A percentile compares a stretch with the other conserved stretches of the same genome.
Evolutionary conservation across 352 stramenopile species (phyloP).

Genomic region (Pythium sp.): DNA sequence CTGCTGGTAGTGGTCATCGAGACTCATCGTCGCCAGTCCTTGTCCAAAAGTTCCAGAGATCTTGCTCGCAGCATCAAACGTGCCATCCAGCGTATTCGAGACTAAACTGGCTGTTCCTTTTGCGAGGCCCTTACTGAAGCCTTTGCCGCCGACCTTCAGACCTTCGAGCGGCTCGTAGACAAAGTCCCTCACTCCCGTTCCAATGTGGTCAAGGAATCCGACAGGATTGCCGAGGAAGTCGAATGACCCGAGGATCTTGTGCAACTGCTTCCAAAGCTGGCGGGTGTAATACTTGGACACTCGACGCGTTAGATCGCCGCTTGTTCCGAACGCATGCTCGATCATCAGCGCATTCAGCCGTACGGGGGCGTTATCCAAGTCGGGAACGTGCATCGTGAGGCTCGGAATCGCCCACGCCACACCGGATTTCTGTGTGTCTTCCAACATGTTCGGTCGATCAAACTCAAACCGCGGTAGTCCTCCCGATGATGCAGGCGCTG

Average conservation of each 20-base stretch:
- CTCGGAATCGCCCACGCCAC: constrained; percentile 82
- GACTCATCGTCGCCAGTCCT: constrained; percentile 78
- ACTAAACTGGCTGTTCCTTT: constrained; percentile 88
- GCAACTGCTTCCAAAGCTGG: constrained; percentile 87
- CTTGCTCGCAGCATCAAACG: constrained; percentile 85
- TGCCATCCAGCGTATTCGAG: constrained; percentile 84
- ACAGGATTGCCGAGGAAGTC: constrained; percentile 89
- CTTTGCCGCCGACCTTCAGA: constrained; percentile 84
- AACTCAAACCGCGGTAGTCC: constrained; percentile 29
- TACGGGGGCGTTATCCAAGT: constrained; percentile 87
- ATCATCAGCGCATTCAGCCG: constrained; percentile 87
- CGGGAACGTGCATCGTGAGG: constrained; percentile 83
- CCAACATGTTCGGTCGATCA: constrained; percentile 19
- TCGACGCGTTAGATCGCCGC: constrained; percentile 70
- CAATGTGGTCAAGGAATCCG: constrained; percentile 92
- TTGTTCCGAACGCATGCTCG: constrained; percentile 88
- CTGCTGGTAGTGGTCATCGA: constrained; percentile 88
- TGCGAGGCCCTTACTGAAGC: constrained; percentile 81
- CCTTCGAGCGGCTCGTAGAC: constrained; percentile 96
- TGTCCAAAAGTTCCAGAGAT: constrained; percentile 88
- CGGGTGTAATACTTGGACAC: constrained; percentile 90
- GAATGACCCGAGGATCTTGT: constrained; percentile 87
- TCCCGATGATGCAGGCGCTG: constrained; percentile 24
- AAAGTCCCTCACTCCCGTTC: constrained; percentile 94
- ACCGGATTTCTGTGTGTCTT: constrained; percentile 45